Conservation (phyloP, 2,329 filamentous ascomycete genomes). For the Sarocladium brachiariae region DNA sequence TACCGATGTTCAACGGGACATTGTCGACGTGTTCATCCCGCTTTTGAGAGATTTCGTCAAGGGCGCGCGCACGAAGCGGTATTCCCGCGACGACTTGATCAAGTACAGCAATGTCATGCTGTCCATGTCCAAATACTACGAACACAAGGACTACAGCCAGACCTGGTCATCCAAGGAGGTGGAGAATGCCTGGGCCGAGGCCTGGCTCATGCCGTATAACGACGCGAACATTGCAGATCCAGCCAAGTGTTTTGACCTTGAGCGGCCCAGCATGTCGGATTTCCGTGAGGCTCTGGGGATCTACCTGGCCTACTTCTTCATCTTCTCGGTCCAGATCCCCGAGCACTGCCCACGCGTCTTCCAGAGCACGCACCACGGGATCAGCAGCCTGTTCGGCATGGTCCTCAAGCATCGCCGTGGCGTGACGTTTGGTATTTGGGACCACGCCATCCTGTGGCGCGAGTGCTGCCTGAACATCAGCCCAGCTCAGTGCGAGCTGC, state of each 20-base stretch:
- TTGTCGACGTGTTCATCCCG: conserved; percentile 47
- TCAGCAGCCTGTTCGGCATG: conserved; percentile 53
- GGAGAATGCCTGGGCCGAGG: conserved; percentile 39
- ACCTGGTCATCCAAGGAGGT: conserved; percentile 41
- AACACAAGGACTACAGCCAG: conserved; percentile 42
- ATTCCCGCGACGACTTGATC: conserved; percentile 35
- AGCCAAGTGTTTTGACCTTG: conserved; percentile 24
- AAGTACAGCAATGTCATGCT: conserved; percentile 40
- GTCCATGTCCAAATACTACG: conserved; percentile 44
- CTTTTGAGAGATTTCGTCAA: conserved; percentile 42
- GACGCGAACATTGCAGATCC: conserved; percentile 29
- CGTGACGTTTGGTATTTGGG: conserved; percentile 56
- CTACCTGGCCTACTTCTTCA: conserved; percentile 41
- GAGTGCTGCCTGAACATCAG: conserved; percentile 45
- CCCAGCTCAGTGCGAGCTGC: conserved; percentile 40
- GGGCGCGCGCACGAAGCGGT: conserved; percentile 38
- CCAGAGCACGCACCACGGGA: conserved; percentile 56
- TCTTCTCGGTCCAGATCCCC: conserved; percentile 51
- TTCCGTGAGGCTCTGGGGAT: conserved; percentile 28
- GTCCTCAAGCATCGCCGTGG: conserved; percentile 54
- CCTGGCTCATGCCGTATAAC: conserved; percentile 39
- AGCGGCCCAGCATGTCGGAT: conserved; percentile 27
- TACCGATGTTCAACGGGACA: conserved; percentile 34
- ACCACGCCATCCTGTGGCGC: conserved; percentile 56
- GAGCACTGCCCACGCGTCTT: conserved; percentile 53